Conservation (phyloP, 2,329 filamentous ascomycete genomes). For the Fusarium sambucinum region DNA sequence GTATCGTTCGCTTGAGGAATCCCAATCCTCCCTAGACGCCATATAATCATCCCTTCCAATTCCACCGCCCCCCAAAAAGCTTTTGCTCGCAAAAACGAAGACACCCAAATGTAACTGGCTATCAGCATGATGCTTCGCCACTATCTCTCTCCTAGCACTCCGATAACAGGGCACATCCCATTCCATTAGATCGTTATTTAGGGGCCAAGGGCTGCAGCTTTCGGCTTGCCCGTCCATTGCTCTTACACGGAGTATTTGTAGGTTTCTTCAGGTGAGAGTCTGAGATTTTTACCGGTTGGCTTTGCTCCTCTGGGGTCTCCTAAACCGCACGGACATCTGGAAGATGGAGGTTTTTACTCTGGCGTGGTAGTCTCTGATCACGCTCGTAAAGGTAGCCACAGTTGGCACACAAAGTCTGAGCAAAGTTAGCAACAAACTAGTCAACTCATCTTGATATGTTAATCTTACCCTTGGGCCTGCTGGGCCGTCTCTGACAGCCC, state of each 20-base stretch:
- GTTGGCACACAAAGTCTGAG: constrained; percentile 88
- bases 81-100: constrained; percentile 48
- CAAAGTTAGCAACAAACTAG: constrained; percentile 23
- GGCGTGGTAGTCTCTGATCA: constrained; percentile 79
- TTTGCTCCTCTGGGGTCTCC: constrained; percentile 39
- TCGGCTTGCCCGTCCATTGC: constrained; percentile 12
- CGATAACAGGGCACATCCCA: constrained; percentile 10
- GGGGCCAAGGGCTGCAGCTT: background rate
- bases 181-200: constrained; percentile 11
- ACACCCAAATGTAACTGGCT: constrained; percentile 39
- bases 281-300: constrained; percentile 33
- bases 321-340: constrained; percentile 52
- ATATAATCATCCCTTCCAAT: constrained; percentile 43
- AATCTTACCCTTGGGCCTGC: constrained; percentile 80
- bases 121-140: constrained; percentile 19
- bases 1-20: constrained; percentile 44
- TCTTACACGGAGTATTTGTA: constrained; percentile 25
- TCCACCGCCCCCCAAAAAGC: constrained; percentile 41
- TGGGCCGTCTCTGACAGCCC: constrained; percentile 94
- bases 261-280: constrained; percentile 3
- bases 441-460: background rate
- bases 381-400: constrained; percentile 91
- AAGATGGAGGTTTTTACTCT: constrained; percentile 57
- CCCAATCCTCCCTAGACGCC: constrained; percentile 47
- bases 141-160: constrained; percentile 16